Conservation (phyloP, 805 yeast genomes). For the Candida insectalens region DNA sequence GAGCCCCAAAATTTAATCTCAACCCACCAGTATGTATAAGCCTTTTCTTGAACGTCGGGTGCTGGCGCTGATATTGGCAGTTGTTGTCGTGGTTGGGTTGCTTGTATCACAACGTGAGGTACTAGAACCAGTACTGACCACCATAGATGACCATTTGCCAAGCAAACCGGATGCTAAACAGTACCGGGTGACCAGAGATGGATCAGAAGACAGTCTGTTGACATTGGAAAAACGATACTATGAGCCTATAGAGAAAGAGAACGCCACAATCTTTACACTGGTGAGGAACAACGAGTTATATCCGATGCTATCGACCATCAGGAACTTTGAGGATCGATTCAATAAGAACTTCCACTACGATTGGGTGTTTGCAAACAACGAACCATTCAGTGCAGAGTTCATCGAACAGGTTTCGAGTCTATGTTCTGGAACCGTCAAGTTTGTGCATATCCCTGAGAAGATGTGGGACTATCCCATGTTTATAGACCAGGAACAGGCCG, state of each 20-base stretch:
- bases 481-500: conserved; percentile 31
- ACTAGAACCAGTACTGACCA: no score
- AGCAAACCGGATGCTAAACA: no score
- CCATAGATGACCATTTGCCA: no score
- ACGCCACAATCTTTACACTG: conserved; percentile 67
- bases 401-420: conserved; percentile 39
- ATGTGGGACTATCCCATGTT: conserved; percentile 40
- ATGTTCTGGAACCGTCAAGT: conserved; percentile 34
- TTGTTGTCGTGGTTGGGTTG: no score
- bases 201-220: no score
- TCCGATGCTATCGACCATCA: conserved; percentile 45
- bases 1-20: no score
- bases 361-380: conserved; percentile 89
- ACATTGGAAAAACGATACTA: no score
- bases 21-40: no score
- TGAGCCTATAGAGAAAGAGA: conserved; percentile 33
- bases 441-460: conserved; percentile 42
- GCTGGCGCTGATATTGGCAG: no score
- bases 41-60: no score
- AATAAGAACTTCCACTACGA: conserved; percentile 76
- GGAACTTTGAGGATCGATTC: conserved; percentile 58
- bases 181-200: no score
- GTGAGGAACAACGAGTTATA: conserved; percentile 64
- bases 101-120: no score
- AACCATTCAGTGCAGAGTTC: conserved; percentile 70